Base-by-base conservation (phyloP, 1,139 yeast species). In the Diutina siamensis region DNA sequence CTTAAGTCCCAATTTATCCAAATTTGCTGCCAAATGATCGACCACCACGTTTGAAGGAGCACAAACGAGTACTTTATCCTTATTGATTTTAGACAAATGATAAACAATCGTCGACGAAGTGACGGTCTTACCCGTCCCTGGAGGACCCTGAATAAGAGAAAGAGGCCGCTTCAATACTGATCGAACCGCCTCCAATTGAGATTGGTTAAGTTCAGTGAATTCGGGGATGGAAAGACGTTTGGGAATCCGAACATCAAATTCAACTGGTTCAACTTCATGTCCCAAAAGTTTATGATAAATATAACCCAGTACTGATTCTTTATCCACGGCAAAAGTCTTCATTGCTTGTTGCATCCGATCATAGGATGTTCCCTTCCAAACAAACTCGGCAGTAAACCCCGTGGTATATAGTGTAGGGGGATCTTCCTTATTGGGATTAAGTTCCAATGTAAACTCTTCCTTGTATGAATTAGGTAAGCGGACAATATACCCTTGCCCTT, bases 1-100 rank as follows among this genome's bases (percentile, higher is more conserved):
- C 19, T 77, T 77, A 46, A 89, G 62, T 0, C 95, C 95, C 33
- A 86, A 62, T 10, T 62, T 58, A 47, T 77, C 74, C 48, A 88
- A 67, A 55, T 88, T 83, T 8, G 73, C 74, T 1, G 96, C 88
- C 48, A 89, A 70, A 64, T 89, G 96, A 61, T 89, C 97, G 40
- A 86, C 96, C 0, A 97, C 97, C 47, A 89, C 92, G 62, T 89
- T 89, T 19, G 96, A 87, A 15, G 97, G 96, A 2, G 97, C 97
- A 69, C 96, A 87, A 2, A 88, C 97, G 45, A 89, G 68, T 7
- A 88, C 78, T 48, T 46, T 45, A 17, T 47, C 47, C 33, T 47
- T 57, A 53, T 76, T 76, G 50, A 80, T 58, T 48, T 76, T 75
- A 2, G 79, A 71, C 50, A 88, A 65, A 56, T 87, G 95, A 56